Percentiles rank a stretch among this genome's conserved stretches.
Evolutionary conservation across 495 filamentous ascomycete genomes (phyloP).

Genomic region (Sordaria brevicollis): DNA sequence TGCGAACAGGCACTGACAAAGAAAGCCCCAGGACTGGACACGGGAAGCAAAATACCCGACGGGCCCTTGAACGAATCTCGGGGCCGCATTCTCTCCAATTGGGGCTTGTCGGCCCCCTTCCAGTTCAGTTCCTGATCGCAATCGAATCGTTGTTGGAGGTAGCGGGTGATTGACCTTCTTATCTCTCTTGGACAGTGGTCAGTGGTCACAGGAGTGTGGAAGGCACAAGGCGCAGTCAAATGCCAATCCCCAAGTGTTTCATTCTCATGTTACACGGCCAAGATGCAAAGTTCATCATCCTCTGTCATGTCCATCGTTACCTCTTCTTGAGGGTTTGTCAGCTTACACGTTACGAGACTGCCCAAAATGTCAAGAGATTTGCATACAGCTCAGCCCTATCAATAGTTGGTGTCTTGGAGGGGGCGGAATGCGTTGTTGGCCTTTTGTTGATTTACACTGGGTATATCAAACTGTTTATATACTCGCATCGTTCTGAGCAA

Average conservation of each 20-base stretch:
- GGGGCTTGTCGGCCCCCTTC: no score
- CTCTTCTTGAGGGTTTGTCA: background rate
- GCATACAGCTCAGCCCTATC: background rate
- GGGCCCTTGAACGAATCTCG: background rate
- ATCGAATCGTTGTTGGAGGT: background rate
- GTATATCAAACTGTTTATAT: background rate
- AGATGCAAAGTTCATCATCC: background rate
- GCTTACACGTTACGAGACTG: background rate
- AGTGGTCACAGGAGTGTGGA: background rate
- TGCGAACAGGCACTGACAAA: background rate
- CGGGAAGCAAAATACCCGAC: background rate
- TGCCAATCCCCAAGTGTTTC: no score
- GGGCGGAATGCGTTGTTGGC: background rate
- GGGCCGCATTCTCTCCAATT: background rate
- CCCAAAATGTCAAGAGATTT: background rate
- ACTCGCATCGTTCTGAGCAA: background rate
- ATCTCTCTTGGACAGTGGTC: background rate
- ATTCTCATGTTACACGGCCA: background rate
- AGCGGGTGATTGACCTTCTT: background rate
- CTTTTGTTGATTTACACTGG: background rate
- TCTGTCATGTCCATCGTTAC: background rate
- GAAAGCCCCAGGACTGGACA: no score
- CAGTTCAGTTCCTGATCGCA: background rate
- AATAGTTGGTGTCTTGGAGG: background rate
- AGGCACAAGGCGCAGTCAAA: background rate